Evolutionary conservation across 768 basidiomycete species (phyloP).

Genomic region (Naganishia vishniacii): DNA sequence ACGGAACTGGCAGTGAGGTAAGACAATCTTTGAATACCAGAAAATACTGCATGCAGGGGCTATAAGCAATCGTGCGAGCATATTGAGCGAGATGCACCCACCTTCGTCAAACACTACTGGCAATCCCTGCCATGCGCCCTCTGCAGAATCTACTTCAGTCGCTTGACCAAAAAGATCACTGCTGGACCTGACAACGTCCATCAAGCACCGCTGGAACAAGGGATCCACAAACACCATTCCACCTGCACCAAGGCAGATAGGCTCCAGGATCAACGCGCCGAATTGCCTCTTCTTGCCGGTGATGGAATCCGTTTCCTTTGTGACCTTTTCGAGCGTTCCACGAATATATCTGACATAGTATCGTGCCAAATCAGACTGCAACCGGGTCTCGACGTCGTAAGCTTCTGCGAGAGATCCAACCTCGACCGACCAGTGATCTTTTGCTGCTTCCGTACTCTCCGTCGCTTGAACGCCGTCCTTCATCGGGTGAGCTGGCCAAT

Average conservation of each 20-base stretch:
- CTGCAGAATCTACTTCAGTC: conserved; percentile 27
- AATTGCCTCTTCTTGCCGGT: conserved; percentile 37
- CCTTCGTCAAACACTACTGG: conserved; percentile 89
- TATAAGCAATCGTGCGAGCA: neutral
- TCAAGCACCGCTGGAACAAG: conserved; percentile 80
- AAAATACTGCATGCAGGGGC: conserved; percentile 60
- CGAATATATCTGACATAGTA: conserved; percentile 62
- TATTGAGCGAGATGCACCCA: conserved; percentile 27
- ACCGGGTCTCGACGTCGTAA: conserved; percentile 66
- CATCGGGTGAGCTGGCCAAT: conserved; percentile 36
- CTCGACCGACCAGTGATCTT: conserved; percentile 31
- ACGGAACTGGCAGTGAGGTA: conserved; percentile 58
- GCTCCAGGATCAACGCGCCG: conserved; percentile 77
- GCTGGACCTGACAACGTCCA: conserved; percentile 67
- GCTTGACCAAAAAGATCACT: conserved; percentile 45
- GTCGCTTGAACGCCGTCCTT: neutral
- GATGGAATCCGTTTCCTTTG: conserved; percentile 3
- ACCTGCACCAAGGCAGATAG: conserved; percentile 86
- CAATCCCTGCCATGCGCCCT: conserved; percentile 59
- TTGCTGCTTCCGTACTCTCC: neutral
- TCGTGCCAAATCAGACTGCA: conserved; percentile 59
- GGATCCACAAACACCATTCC: conserved; percentile 98
- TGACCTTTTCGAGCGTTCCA: conserved; percentile 52
- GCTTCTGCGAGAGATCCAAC: conserved; percentile 57
- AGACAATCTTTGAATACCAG: conserved; percentile 83